Percentiles rank a stretch among this genome's conserved stretches.
Evolutionary conservation across 2,329 filamentous ascomycete species (phyloP).

Genomic region (Sordariomycetes sp.): DNA sequence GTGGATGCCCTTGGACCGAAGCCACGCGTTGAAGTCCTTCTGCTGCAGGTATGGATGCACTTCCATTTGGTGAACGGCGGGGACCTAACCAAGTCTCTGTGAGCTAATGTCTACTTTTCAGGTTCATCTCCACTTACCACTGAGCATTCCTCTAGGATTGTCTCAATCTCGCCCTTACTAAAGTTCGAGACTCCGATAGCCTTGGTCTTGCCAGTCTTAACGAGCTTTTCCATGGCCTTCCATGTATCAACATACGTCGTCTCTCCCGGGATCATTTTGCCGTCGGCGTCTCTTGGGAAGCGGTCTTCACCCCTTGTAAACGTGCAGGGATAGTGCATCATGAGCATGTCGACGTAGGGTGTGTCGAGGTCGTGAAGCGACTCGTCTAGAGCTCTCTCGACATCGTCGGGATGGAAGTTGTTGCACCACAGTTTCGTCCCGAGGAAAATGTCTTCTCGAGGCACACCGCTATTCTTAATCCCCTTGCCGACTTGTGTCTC

Average conservation of each 20-base stretch:
- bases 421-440: slow-evolving; percentile 23
- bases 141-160: slow-evolving; percentile 22
- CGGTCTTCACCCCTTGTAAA: slow-evolving; percentile 11
- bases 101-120: background rate
- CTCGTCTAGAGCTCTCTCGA: slow-evolving; percentile 17
- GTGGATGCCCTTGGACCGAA: slow-evolving; percentile 19
- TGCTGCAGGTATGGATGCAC: slow-evolving; percentile 25
- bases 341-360: slow-evolving; percentile 19
- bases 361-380: slow-evolving; percentile 18
- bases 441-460: slow-evolving; percentile 17
- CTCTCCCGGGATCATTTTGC: slow-evolving; percentile 12
- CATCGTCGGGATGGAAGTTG: slow-evolving; percentile 16
- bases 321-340: slow-evolving; percentile 17
- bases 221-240: slow-evolving; percentile 18
- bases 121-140: slow-evolving; percentile 12
- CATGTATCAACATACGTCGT: slow-evolving; percentile 17
- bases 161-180: slow-evolving; percentile 34
- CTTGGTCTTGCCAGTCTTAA: slow-evolving; percentile 13
- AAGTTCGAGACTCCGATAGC: slow-evolving; percentile 47
- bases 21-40: slow-evolving; percentile 21
- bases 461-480: slow-evolving; percentile 20
- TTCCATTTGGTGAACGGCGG: slow-evolving; percentile 14
- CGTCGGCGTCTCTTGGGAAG: slow-evolving; percentile 10
- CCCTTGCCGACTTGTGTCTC: slow-evolving; percentile 37
- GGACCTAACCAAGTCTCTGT: slow-evolving; percentile 2